Base-by-base conservation (phyloP, 192 early-diverging fungal species). In the Paraglomus brasilianum region DNA sequence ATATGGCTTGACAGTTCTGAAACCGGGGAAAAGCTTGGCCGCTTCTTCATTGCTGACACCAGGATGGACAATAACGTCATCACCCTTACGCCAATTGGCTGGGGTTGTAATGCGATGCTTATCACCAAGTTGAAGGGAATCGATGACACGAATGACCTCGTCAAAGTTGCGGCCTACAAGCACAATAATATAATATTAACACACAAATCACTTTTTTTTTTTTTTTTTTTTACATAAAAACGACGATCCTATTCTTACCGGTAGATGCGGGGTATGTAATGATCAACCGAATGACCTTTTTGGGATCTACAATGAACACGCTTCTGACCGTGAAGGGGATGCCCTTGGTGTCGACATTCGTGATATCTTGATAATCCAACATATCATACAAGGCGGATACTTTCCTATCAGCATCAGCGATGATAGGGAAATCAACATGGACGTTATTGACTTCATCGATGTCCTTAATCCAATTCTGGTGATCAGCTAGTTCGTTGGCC, bases 241-340 rank as follows among this genome's bases (percentile, higher is more conserved):
- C 21, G 1, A 3, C 0, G 7, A 66, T 24, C 41, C 13, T 36
- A 64, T 36, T 51, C 15, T 48, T 50, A 69, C 67, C 85, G 66
- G 85, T 86, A 44, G 90, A 93, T 44, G 95, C 95, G 38, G 95
- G 95, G 76, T 98, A 98, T 11, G 95, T 91, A 39, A 98, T 83
- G 21, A 87, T 93, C 40, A 94, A 75, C 38, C 97, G 89, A 76
- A 98, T 93, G 40, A 76, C 84, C 87, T 97, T 93, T 69, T 87
- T 83, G 46, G 95, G 92, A 78, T 96, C 97, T 44, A 98, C 87
- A 70, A 98, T 84, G 81, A 98, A 98, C 36, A 98, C 95, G 36
- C 91, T 90, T 61, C 97, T 90, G 60, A 98, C 93, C 44, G 95
- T 98, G 75, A 95, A 90, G 5, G 95, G 95, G 71, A 98, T 86